These are phyloP conservation scores for peach (Prunus persica) DNA, from an alignment of 306 rosid species.

Conservation along the genomic window Prunus_persica_NCBIv2 NC_034009.1:5780501-5781000, in stretches of 20 bases:
- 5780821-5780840: neutral
- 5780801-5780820: neutral
- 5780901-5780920: slow-evolving; percentile 54
- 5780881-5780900: slow-evolving; percentile 89
- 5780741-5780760: neutral
- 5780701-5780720: neutral
- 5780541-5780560: neutral
- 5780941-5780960: neutral
- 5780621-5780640: slow-evolving; percentile 53
- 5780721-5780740: neutral
- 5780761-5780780: neutral
- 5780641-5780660: slow-evolving; percentile 87
- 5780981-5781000: neutral
- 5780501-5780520: slow-evolving; percentile 79
- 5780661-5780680: slow-evolving; percentile 84
- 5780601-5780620: neutral
- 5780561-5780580: neutral
- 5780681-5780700: slow-evolving; percentile 74
- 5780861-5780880: slow-evolving; percentile 92
- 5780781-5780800: neutral
- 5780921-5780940: neutral
- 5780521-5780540: neutral
- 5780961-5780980: neutral
- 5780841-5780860: slow-evolving; percentile 84
- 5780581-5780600: neutral